phyloP scores from a whole-genome alignment of 345 rosid species.

The Arabis hirsuta region DNA sequence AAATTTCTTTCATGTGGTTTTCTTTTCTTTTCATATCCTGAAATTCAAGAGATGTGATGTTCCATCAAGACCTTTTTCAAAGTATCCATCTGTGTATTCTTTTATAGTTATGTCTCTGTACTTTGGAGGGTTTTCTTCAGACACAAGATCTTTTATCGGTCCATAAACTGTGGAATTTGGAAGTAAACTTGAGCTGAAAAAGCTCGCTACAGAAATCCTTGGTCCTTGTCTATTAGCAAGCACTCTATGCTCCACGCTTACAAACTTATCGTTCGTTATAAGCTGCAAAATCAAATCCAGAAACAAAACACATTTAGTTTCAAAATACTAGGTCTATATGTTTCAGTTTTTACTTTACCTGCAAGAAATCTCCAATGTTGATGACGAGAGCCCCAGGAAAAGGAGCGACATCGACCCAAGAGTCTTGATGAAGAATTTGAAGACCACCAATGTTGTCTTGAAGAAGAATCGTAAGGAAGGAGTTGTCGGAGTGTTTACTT shows the following conservation, averaged over 20 bases:
- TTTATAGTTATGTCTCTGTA: slow-evolving; percentile 34
- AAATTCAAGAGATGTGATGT: slow-evolving; percentile 36
- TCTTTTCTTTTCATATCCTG: slow-evolving; percentile 30
- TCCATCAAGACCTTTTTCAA: slow-evolving; percentile 42
- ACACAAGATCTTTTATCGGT: slow-evolving; percentile 50
- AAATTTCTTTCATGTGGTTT: not conserved
- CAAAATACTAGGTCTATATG: not conserved
- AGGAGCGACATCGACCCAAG: slow-evolving; percentile 48
- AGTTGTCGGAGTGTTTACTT: slow-evolving; percentile 43
- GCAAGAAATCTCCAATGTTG: slow-evolving; percentile 51
- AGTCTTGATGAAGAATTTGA: slow-evolving; percentile 48
- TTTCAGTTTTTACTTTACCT: slow-evolving; percentile 32
- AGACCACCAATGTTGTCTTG: slow-evolving; percentile 60
- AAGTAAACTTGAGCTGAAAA: slow-evolving; percentile 31
- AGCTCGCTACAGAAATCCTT: slow-evolving; percentile 53
- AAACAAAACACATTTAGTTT: not conserved
- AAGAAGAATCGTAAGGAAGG: slow-evolving; percentile 48
- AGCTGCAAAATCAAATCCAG: slow-evolving; percentile 37
- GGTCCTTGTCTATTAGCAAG: slow-evolving; percentile 43
- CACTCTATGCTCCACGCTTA: slow-evolving; percentile 50
- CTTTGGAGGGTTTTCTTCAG: slow-evolving; percentile 50
- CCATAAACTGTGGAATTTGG: slow-evolving; percentile 37
- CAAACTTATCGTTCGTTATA: slow-evolving; percentile 50
- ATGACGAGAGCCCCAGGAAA: slow-evolving; percentile 44
- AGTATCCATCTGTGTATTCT: slow-evolving; percentile 30